These are phyloP conservation scores for Eucalyptus polybractea DNA, from an alignment of 345 rosid genomes.

Conservation along the genomic window DNA sequence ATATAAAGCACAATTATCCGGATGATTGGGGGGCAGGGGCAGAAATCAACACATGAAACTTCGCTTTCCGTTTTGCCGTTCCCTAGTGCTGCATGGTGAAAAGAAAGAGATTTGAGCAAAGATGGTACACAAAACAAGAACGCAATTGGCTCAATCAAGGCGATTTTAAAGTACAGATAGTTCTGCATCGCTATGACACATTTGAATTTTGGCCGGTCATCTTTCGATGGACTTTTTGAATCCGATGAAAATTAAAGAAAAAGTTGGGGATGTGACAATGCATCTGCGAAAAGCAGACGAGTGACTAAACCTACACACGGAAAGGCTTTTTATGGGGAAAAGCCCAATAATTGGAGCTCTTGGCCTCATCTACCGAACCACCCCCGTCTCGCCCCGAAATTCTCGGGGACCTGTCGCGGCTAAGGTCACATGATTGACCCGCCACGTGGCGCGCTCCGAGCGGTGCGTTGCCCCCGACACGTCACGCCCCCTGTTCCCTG, in stretches of 20 bases:
- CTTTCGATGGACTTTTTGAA: background rate
- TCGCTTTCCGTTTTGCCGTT: background rate
- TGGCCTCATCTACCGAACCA: slow-evolving; percentile 22
- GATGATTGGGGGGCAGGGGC: background rate
- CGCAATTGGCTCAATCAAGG: background rate
- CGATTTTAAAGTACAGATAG: background rate
- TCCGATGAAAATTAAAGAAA: background rate
- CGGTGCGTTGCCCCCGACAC: background rate
- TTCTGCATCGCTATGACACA: background rate
- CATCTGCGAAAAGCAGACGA: background rate
- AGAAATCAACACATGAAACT: background rate
- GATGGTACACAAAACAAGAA: background rate
- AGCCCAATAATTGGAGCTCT: background rate
- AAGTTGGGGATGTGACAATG: background rate
- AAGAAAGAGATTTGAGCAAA: background rate
- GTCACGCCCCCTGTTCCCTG: background rate
- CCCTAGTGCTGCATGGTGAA: background rate
- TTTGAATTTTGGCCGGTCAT: background rate
- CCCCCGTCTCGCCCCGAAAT: slow-evolving; percentile 9
- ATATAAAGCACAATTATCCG: background rate
- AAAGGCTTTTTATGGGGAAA: background rate
- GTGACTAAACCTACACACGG: background rate
- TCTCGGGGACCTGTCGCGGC: slow-evolving; percentile 3
- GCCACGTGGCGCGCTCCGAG: background rate
- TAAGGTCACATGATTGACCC: background rate